A percentile compares a stretch with the other conserved stretches of the same genome.
These are phyloP conservation scores for Cadophora malorum DNA, from an alignment of 2,329 filamentous ascomycete species.

Conservation along the genomic window DNA sequence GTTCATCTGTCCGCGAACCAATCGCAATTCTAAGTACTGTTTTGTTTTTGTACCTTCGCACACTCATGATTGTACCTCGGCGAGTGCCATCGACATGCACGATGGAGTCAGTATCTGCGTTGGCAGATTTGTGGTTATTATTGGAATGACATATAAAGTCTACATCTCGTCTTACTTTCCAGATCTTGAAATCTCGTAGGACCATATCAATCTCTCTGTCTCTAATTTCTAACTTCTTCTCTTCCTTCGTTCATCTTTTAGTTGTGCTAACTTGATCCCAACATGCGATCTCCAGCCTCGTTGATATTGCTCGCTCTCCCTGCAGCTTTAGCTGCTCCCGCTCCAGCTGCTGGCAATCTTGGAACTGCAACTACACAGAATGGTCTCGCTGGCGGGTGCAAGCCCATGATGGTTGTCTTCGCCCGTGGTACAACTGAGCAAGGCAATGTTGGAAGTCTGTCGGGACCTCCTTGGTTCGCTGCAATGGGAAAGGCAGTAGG, in stretches of 20 bases:
- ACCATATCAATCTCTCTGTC: too few species aligned
- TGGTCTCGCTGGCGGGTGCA: slow-evolving; percentile 47
- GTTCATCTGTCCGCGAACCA: not conserved
- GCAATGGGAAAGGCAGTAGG: slow-evolving; percentile 52
- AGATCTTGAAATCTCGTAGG: not conserved
- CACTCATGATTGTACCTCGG: not conserved
- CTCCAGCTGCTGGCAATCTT: slow-evolving; percentile 6
- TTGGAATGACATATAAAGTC: slow-evolving; percentile 10
- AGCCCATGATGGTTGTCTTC: slow-evolving; percentile 59
- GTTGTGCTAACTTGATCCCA: not conserved
- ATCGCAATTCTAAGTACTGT: slow-evolving; percentile 4
- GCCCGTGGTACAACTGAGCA: slow-evolving; percentile 61
- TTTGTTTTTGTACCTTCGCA: slow-evolving; percentile 1
- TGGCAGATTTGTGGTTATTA: not conserved
- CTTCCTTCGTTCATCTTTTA: not conserved
- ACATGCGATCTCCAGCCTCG: not conserved
- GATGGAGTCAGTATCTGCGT: not conserved
- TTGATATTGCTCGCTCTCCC: slow-evolving; percentile 16
- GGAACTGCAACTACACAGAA: slow-evolving; percentile 33
- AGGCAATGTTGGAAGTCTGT: slow-evolving; percentile 57
- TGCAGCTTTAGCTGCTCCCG: slow-evolving; percentile 3
- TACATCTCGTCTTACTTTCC: not conserved
- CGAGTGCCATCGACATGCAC: not conserved
- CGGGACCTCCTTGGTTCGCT: slow-evolving; percentile 58
- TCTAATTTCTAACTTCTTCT: not conserved